Percentiles rank a stretch among this genome's conserved stretches.
Evolutionary conservation across 108 stramenopile species (phyloP).

Genomic region (Pelagomonas calceolata): DNA sequence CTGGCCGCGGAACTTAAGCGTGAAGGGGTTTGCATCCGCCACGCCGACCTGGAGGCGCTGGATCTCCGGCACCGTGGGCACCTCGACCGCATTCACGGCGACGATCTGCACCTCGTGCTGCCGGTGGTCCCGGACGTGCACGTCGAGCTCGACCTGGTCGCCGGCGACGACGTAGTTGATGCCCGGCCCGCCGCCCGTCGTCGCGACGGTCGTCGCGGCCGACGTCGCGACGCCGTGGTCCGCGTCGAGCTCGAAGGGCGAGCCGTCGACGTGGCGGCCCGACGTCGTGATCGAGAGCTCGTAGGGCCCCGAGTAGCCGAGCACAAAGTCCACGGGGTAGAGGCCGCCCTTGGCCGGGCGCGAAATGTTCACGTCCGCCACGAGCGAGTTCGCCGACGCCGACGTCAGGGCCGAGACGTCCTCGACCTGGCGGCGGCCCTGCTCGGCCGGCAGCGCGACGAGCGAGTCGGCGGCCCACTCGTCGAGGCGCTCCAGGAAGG

Average conservation of each 20-base stretch:
- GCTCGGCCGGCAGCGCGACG: slow-evolving; percentile 25
- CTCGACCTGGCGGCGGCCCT: no score
- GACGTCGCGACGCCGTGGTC: slow-evolving; percentile 39
- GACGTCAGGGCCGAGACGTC: no score
- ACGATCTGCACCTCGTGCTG: slow-evolving; percentile 52
- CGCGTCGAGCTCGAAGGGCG: slow-evolving; percentile 43
- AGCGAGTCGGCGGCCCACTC: slow-evolving; percentile 39
- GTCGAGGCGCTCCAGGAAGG: slow-evolving; percentile 49
- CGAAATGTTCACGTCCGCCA: slow-evolving; percentile 12
- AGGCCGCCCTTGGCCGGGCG: slow-evolving; percentile 28
- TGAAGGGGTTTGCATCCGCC: slow-evolving; percentile 47
- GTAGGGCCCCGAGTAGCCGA: slow-evolving; percentile 51
- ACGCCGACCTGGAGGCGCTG: slow-evolving; percentile 5
- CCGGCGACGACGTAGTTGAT: slow-evolving; percentile 55
- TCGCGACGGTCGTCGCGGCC: slow-evolving; percentile 3
- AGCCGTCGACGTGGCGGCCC: slow-evolving; percentile 41
- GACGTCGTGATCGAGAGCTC: slow-evolving; percentile 34
- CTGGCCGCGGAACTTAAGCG: slow-evolving; percentile 36
- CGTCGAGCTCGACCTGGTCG: slow-evolving; percentile 34
- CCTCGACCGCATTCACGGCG: slow-evolving; percentile 1
- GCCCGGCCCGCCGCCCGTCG: slow-evolving; percentile 35
- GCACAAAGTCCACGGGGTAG: slow-evolving; percentile 56
- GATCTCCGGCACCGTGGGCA: slow-evolving; percentile 25
- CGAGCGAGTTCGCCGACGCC: slow-evolving; percentile 7
- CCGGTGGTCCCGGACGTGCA: slow-evolving; percentile 43